Conservation (phyloP, 345 rosid genomes). For the Excoecaria cochinchinensis region DNA sequence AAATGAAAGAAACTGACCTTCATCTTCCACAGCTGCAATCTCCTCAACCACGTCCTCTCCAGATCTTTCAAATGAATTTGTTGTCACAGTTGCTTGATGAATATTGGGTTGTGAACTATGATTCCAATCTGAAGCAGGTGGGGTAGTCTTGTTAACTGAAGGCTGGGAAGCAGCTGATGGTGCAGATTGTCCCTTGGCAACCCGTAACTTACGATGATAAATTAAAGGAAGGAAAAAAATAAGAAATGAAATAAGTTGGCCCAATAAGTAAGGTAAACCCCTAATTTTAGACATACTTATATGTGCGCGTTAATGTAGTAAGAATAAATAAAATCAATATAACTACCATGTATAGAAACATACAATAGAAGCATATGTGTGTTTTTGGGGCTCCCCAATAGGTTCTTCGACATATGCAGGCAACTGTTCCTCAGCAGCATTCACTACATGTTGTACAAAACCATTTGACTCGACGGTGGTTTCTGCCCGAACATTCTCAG, state of each 20-base stretch:
- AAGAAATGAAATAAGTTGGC: slow-evolving; percentile 1
- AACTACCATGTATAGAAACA: slow-evolving; percentile 22
- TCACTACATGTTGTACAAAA: slow-evolving; percentile 27
- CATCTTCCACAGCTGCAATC: slow-evolving; percentile 38
- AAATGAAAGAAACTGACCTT: slow-evolving; percentile 33
- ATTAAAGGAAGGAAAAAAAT: neutral
- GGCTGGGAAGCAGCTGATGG: slow-evolving; percentile 37
- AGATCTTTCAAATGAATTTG: slow-evolving; percentile 39
- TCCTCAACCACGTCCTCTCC: slow-evolving; percentile 48
- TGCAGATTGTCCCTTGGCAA: slow-evolving; percentile 52
- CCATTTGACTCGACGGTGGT: slow-evolving; percentile 37
- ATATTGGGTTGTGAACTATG: slow-evolving; percentile 33
- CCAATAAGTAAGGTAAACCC: neutral
- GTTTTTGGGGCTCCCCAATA: slow-evolving; percentile 54
- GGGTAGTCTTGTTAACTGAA: slow-evolving; percentile 33
- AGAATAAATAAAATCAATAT: neutral
- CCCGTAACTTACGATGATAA: slow-evolving; percentile 40
- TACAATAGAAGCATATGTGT: slow-evolving; percentile 77
- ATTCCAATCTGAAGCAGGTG: slow-evolving; percentile 46
- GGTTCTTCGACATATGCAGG: slow-evolving; percentile 48
- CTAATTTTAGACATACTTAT: slow-evolving; percentile 1
- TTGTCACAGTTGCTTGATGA: slow-evolving; percentile 28
- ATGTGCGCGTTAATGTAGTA: neutral
- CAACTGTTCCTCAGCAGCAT: slow-evolving; percentile 36
- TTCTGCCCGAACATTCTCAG: slow-evolving; percentile 37